Evolutionary conservation across 2,329 filamentous ascomycete species (phyloP), one percentile per base, ranked within the genome.

Genomic region (Trichoderma endophyticum): DNA sequence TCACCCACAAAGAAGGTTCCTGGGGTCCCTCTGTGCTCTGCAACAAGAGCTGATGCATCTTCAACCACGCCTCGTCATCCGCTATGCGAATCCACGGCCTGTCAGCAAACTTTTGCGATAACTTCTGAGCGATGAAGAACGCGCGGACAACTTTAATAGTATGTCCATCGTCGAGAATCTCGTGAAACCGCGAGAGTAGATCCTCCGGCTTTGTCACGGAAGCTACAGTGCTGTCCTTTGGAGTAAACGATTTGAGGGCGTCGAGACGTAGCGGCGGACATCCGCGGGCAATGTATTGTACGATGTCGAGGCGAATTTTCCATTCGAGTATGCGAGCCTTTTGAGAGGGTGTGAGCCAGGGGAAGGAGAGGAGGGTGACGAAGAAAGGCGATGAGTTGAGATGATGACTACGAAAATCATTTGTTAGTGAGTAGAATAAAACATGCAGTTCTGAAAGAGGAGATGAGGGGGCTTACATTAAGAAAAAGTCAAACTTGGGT

Each of bases 401-500:
- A 77, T 90, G 89, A 81, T 98, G 95, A 77, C 95, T 60, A 26
- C 18, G 5, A 7, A 28, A 18, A 9, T 21, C 18, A 6, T 3
- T 5, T 24, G 4, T 39, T 2, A 32, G 26, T 59, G 11, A 68
- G 65, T 14, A 18, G 12, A 5, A 0, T 3, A 18, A 54, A 8
- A 12, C 14, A 24, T 51, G 11, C 3, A 51, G 48, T 1, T 24
- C n/a, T 12, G 21, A n/a, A 39, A 43, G 15, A 9, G 39, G 7
- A 2, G 15, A 8, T 73, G 84, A 32, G 12, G 3, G 21, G 8
- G 73, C 86, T 80, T 75, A 86, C 87, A 88, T 87, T 70, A 89
- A 75, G 83, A 91, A 96, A 80, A 98, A 98, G 79, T 97, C 95
- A 79, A 93, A 90, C 79, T 92, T 94, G 64, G 91, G 84, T 26